phyloP scores from a whole-genome alignment of 2,329 filamentous ascomycete genomes.

The Metarhizium robertsii region DNA sequence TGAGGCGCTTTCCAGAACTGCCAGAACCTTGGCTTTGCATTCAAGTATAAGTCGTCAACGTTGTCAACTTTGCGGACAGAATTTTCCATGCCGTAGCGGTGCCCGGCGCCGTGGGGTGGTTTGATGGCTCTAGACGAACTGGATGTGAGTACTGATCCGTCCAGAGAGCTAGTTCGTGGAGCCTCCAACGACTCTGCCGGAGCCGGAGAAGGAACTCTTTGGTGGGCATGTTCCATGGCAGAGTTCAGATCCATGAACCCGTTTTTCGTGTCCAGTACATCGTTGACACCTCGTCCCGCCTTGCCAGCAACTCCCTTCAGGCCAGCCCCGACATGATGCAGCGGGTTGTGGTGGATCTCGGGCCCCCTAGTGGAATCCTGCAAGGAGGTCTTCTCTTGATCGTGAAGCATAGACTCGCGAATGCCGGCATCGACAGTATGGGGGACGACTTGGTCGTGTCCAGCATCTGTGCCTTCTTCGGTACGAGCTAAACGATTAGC shows the following conservation, averaged over 20 bases:
- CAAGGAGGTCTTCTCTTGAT: neutral
- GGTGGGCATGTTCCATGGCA: neutral
- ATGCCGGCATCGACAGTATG: slow-evolving; percentile 40
- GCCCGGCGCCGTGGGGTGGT: neutral
- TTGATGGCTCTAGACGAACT: slow-evolving; percentile 22
- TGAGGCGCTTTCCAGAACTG: slow-evolving; percentile 56
- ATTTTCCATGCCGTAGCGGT: slow-evolving; percentile 25
- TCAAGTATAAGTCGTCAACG: slow-evolving; percentile 38
- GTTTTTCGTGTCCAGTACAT: slow-evolving; percentile 44
- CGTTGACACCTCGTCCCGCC: slow-evolving; percentile 40
- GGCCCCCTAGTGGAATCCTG: slow-evolving; percentile 5
- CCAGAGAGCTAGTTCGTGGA: slow-evolving; percentile 25
- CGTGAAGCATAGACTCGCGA: slow-evolving; percentile 24
- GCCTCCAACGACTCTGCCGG: slow-evolving; percentile 22
- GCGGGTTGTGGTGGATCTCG: slow-evolving; percentile 18
- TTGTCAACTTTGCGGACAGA: slow-evolving; percentile 43
- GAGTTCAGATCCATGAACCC: slow-evolving; percentile 35
- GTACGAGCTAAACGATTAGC: slow-evolving; percentile 41
- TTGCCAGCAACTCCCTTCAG: slow-evolving; percentile 35
- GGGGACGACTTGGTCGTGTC: slow-evolving; percentile 42
- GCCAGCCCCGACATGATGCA: slow-evolving; percentile 40
- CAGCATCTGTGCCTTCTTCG: slow-evolving; percentile 39
- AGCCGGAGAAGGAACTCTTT: slow-evolving; percentile 12
- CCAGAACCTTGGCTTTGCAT: slow-evolving; percentile 43
- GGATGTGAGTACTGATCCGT: slow-evolving; percentile 27